Evolutionary conservation across 2,329 filamentous ascomycete species (phyloP).

Genomic region (Fonsecaea pedrosoi): DNA sequence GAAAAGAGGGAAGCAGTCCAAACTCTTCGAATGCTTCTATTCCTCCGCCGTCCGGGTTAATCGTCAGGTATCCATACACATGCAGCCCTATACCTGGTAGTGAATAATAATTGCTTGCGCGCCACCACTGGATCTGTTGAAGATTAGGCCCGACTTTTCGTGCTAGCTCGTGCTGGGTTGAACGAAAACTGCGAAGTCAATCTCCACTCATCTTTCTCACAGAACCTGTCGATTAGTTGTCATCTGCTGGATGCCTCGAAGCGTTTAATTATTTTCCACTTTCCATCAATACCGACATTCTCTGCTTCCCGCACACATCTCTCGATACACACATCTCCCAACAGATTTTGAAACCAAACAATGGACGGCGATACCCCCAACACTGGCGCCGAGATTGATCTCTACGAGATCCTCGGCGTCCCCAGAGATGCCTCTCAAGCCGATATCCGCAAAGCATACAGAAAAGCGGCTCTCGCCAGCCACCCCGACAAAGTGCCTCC

Average conservation of each 20-base stretch:
- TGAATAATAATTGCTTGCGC: neutral
- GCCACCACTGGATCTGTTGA: neutral
- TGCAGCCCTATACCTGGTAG: neutral
- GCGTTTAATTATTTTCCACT: conserved; percentile 5
- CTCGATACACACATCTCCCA: neutral
- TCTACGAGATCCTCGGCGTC: conserved; percentile 59
- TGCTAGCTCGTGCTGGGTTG: neutral
- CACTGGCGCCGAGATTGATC: conserved; percentile 38
- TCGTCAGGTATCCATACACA: conserved; percentile 7
- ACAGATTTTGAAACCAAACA: neutral
- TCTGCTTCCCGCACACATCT: neutral
- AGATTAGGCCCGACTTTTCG: neutral
- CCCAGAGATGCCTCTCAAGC: conserved; percentile 55
- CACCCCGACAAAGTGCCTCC: conserved; percentile 97
- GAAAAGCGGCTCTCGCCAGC: conserved; percentile 86
- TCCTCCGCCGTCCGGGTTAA: conserved; percentile 2
- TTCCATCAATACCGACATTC: neutral
- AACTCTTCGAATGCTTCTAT: neutral
- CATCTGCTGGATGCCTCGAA: conserved; percentile 23
- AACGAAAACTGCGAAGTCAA: neutral
- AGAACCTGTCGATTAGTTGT: conserved; percentile 12
- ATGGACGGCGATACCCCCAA: conserved; percentile 35
- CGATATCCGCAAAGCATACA: conserved; percentile 71
- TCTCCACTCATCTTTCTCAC: conserved; percentile 1
- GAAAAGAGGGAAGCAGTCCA: neutral